Conservation (phyloP, 352 stramenopile genomes). For the Pythium inflatum region DNA sequence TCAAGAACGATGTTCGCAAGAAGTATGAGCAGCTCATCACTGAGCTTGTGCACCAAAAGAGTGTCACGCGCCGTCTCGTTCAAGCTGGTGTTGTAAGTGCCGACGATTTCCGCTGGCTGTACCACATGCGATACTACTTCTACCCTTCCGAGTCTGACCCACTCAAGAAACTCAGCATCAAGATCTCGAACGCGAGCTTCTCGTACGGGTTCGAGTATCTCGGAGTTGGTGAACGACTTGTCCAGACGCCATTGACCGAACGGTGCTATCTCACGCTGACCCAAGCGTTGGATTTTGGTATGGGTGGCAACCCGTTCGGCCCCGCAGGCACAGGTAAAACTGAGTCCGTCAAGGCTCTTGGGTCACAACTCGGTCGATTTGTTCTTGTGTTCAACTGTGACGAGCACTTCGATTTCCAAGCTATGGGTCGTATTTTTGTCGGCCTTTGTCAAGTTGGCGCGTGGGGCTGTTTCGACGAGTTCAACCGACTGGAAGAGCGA, state of each 20-base stretch:
- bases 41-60: conserved; percentile 99
- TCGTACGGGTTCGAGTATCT: conserved; percentile 99
- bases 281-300: conserved; percentile 98
- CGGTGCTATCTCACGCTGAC: conserved; percentile 99
- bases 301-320: conserved; percentile 99
- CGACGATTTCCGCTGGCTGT: conserved; percentile 98
- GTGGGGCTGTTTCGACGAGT: conserved; percentile 99
- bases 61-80: conserved; percentile 94
- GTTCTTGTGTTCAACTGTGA: conserved; percentile 99
- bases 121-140: conserved; percentile 99
- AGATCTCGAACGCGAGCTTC: conserved; percentile 98
- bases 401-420: conserved; percentile 99
- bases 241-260: conserved; percentile 99
- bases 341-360: conserved; percentile 99
- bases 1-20: conserved; percentile 94
- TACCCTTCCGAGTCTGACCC: conserved; percentile 75
- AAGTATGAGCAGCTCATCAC: conserved; percentile 99
- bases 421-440: conserved; percentile 99
- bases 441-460: conserved; percentile 99
- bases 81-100: conserved; percentile 79
- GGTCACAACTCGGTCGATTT: conserved; percentile 98
- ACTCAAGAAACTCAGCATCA: conserved; percentile 95
- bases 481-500: conserved; percentile 99
- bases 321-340: conserved; percentile 99
- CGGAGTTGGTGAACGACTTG: conserved; percentile 98